Conservation (phyloP, 371 early-diverging fungal genomes). For the Blakeslea trispora region DNA sequence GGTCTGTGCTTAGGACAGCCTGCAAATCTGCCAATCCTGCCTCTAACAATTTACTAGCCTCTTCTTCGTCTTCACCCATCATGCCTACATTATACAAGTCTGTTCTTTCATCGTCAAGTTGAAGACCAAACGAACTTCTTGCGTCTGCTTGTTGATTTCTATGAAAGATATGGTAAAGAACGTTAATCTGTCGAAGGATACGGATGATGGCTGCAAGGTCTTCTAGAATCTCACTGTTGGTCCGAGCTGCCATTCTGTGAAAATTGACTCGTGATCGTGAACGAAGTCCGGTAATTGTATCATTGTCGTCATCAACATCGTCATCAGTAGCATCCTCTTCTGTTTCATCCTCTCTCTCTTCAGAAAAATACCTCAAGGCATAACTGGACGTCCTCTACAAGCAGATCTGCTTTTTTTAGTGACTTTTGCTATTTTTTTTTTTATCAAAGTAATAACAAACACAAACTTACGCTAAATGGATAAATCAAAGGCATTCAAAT, state of each 20-base stretch:
- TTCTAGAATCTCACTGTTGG: conserved; percentile 25
- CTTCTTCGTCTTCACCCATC: conserved; percentile 21
- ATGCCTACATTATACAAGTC: neutral
- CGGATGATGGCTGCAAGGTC: conserved; percentile 27
- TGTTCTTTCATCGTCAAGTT: neutral
- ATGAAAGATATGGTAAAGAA: conserved; percentile 18
- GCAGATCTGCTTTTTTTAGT: no score
- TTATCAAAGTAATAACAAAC: no score
- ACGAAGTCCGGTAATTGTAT: conserved; percentile 9
- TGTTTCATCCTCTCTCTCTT: neutral
- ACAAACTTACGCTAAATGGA: no score
- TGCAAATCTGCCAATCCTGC: conserved; percentile 26
- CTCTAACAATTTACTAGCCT: conserved; percentile 22
- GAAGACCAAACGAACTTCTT: no score
- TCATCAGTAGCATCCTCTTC: conserved; percentile 4
- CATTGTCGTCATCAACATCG: conserved; percentile 11
- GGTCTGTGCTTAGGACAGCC: conserved; percentile 17
- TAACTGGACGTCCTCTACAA: no score
- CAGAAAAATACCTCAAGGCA: neutral
- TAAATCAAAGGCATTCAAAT: no score
- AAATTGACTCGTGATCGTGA: conserved; percentile 15
- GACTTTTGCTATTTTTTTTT: no score
- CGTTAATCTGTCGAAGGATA: conserved; percentile 28
- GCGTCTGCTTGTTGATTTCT: no score
- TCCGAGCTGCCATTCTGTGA: conserved; percentile 18